Conservation (phyloP, 352 stramenopile genomes). For the Globisporangium camurandrum region DNA sequence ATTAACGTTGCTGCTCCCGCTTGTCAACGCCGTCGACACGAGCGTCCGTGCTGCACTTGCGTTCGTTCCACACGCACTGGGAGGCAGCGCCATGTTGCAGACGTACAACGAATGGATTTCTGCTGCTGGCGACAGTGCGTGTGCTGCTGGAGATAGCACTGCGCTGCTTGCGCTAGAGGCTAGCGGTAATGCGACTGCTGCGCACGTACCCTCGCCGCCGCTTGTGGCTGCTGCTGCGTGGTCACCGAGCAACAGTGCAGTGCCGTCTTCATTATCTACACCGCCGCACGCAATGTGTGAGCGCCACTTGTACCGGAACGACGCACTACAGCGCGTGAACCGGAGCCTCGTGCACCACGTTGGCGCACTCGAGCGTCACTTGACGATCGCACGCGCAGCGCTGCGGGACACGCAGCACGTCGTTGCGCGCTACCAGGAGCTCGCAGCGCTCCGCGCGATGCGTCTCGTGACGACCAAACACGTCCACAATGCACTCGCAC, state of each 20-base stretch:
- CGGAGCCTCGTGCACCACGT: constrained; percentile 11
- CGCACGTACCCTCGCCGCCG: not conserved
- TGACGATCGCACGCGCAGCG: not conserved
- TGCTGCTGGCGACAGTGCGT: no score
- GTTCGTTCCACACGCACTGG: constrained; percentile 5
- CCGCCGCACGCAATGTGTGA: constrained; percentile 5
- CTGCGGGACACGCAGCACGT: constrained; percentile 10
- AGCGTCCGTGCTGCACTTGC: constrained; percentile 1
- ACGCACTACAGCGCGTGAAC: constrained; percentile 7
- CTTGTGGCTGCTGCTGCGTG: not conserved
- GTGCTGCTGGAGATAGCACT: no score
- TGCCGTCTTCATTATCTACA: no score
- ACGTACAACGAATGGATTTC: constrained; percentile 13
- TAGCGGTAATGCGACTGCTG: not conserved
- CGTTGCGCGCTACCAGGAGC: constrained; percentile 10
- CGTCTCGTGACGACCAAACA: not conserved
- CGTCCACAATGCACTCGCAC: not conserved
- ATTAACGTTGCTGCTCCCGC: not conserved
- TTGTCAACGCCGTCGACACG: constrained; percentile 1
- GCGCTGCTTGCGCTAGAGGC: no score
- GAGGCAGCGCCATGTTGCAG: constrained; percentile 7
- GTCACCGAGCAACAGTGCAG: not conserved
- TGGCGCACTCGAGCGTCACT: constrained; percentile 5
- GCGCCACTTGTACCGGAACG: constrained; percentile 8
- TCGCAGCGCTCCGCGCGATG: constrained; percentile 3